Evolutionary conservation across 331 rosid species (phyloP), one percentile per base, ranked within the genome.

Genomic region (Quercus lobata): DNA sequence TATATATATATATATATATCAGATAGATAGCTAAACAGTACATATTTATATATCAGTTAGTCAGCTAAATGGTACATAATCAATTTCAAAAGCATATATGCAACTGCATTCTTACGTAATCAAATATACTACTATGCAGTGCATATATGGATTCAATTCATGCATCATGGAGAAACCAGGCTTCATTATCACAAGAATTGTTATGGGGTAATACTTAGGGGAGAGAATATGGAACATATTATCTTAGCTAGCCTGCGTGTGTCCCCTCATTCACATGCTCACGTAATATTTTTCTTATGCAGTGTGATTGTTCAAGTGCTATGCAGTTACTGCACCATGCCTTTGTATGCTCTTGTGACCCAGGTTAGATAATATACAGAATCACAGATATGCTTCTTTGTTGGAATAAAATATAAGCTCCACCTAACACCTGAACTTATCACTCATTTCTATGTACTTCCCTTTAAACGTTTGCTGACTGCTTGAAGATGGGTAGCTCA

Each of bases 281-380:
- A 70, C 41, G 8, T 41, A 62, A 34, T 68, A 8, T 15, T 74
- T 16, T 58, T 60, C 34, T 74, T 2, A 14, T 74, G 88, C 93
- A 90, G 98, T 30, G 81, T 83, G 73, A 83, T 91, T 57, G 98
- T 93, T 87, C 95, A 93, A 85, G 98, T 91, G 55, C 91, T 93
- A 27, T 91, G 98, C 87, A 93, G 98, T 76, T 91, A 90, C 86
- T 89, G 90, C 87, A 93, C 98, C 72, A 79, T 93, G 68, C 98
- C 97, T 29, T 75, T 91, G 24, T 93, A 93, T 80, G 69, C 84
- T 53, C 25, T 93, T 17, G 98, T 91, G 49, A 91, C 92, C 44
- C 97, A 90, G 95, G 98, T 93, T 77, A 29, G 82, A 71, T 49
- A 75, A 68, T 70, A 41, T 10, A 63, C 55, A 8, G 49, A 41